phyloP scores from a whole-genome alignment of 2,329 filamentous ascomycete species.

The Cladobotryum protrusum region DNA sequence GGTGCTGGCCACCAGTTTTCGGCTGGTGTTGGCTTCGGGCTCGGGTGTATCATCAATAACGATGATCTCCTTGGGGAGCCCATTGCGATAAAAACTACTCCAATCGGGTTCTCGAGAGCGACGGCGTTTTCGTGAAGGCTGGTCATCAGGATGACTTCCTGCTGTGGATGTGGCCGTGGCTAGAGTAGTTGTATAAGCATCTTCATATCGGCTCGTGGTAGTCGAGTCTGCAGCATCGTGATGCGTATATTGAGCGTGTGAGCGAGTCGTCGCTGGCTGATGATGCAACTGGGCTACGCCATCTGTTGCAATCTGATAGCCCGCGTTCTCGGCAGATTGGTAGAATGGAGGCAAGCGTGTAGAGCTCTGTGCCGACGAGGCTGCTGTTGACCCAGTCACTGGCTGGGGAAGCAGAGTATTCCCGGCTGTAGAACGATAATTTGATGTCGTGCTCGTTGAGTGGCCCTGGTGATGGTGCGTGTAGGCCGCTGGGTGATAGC shows the following conservation, averaged over 20 bases:
- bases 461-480: conserved; percentile 34
- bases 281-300: conserved; percentile 25
- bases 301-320: conserved; percentile 29
- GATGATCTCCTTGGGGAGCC: conserved; percentile 77
- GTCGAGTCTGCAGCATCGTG: conserved; percentile 17
- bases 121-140: conserved; percentile 43
- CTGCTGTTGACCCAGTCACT: conserved; percentile 15
- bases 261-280: conserved; percentile 25
- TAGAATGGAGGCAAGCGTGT: conserved; percentile 22
- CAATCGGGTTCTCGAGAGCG: conserved; percentile 66
- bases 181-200: conserved; percentile 6
- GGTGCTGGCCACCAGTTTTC: conserved; percentile 32
- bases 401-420: conserved; percentile 23
- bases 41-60: conserved; percentile 72
- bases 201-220: conserved; percentile 20
- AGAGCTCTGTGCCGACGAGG: conserved; percentile 19
- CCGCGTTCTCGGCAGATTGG: conserved; percentile 21
- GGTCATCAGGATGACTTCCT: conserved; percentile 19
- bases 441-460: conserved; percentile 20
- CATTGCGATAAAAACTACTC: conserved; percentile 76
- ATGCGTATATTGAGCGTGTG: conserved; percentile 19
- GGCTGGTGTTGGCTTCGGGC: conserved; percentile 39
- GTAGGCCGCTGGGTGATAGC: conserved; percentile 54
- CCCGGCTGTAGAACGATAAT: conserved; percentile 24
- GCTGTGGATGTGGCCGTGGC: conserved; percentile 20